phyloP scores from a whole-genome alignment of 495 filamentous ascomycete genomes.

The Penicillium cosmopolitanum region DNA sequence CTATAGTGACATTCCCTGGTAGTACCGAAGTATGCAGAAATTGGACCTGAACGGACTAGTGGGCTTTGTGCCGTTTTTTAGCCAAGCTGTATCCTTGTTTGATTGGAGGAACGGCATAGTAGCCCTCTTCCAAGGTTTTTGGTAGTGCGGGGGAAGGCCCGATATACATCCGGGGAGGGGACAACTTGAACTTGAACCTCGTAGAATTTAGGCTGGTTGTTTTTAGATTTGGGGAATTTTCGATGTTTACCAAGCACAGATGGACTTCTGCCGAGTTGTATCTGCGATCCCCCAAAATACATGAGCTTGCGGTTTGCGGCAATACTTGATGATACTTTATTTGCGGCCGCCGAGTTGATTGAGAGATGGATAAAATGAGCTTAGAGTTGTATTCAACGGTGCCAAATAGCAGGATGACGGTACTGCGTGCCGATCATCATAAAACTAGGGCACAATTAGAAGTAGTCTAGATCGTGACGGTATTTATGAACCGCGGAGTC shows the following conservation, averaged over 20 bases:
- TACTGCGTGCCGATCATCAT: background rate
- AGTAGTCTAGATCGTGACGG: background rate
- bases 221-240: too few relatives aligned
- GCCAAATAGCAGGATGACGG: background rate
- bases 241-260: too few relatives aligned
- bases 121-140: background rate
- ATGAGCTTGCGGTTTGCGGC: too few relatives aligned
- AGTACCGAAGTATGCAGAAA: slow-evolving; percentile 1
- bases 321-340: too few relatives aligned
- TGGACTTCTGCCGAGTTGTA: too few relatives aligned
- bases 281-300: too few relatives aligned
- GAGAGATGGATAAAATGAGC: too few relatives aligned
- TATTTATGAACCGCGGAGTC: background rate
- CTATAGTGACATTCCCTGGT: slow-evolving; percentile 7
- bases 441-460: background rate
- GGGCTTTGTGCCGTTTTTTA: too few relatives aligned
- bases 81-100: background rate
- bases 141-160: background rate
- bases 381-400: too few relatives aligned
- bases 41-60: background rate
- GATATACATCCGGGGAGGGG: background rate
- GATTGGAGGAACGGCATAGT: background rate
- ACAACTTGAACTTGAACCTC: too few relatives aligned
- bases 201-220: background rate
- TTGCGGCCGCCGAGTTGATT: too few relatives aligned